Evolutionary conservation across 495 filamentous ascomycete species (phyloP), one percentile per base, ranked within the genome.

Genomic region (Lineolata rhizophorae): DNA sequence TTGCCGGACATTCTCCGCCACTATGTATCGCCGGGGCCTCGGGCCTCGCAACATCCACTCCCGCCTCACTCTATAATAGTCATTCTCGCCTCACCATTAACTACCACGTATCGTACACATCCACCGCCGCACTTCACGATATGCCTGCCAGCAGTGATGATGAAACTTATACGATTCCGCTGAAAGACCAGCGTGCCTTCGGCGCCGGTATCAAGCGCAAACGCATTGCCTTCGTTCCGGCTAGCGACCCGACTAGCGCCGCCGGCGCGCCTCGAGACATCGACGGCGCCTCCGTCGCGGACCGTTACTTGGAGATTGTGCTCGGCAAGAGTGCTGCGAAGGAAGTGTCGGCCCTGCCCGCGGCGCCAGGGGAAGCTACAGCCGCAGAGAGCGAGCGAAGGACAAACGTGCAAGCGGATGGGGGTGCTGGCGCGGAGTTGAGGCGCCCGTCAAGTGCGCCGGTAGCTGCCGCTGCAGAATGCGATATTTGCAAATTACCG

Each of bases 221-320:
- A 53, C 61, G 65, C 19, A 70, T 94, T n/a, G 57, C 65, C 4
- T 93, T 94, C 48, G 73, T 94, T 12, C 70, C 72, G 20, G 71
- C 30, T 8, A 60, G 22, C 8, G 14, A 78, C 18, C 59, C 61
- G 0, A 57, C 57, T 24, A 31, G 50, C n/a, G 27, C 43, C 5
- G 34, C 37, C 8, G 31, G 35, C 2, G 32, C 19, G 6, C 26
- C 44, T 31, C 32, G 29, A 19, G 27, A 35, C 48, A 31, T 33
- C 43, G n/a, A 41, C 46, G 20, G 18, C 6, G 17, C 14, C 24
- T 44, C 57, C 34, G 59, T 77, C 29, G 62, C 67, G 20, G 64
- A 78, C 35, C 53, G 57, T 37, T 92, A 87, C 38, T 61, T 83
- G 27, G 70, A 64, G 29, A 64, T 85, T 27, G 79, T 90, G 0